A percentile compares a stretch with the other conserved stretches of the same genome.
Conservation (phyloP, 1,139 yeast genomes). For the Geotrichum aggregatum region DNA sequence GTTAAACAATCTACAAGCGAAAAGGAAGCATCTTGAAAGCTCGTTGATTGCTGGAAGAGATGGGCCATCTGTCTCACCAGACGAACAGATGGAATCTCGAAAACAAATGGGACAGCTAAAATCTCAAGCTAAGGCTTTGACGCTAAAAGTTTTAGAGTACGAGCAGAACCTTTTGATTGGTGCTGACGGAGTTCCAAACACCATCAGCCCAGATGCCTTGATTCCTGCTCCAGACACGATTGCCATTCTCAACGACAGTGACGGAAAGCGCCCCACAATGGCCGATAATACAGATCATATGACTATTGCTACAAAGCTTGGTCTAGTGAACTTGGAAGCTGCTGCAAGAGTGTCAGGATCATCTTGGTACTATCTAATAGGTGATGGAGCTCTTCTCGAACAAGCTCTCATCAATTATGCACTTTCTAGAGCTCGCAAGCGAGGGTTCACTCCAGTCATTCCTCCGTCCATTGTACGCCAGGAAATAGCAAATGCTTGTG, state of each 20-base stretch:
- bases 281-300: conserved; percentile 53
- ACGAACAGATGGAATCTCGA: conserved; percentile 1
- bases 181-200: conserved; percentile 53
- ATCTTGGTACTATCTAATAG: conserved; percentile 81
- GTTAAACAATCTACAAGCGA: conserved; percentile 17
- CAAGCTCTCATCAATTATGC: conserved; percentile 85
- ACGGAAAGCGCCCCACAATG: conserved; percentile 19
- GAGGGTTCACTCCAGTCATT: conserved; percentile 65
- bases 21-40: conserved; percentile 12
- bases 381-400: conserved; percentile 85
- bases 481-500: conserved; percentile 82
- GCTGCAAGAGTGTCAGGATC: conserved; percentile 79
- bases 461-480: conserved; percentile 86
- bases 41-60: neutral
- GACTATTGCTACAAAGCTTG: conserved; percentile 55
- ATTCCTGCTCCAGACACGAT: conserved; percentile 46
- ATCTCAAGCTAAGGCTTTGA: conserved; percentile 29
- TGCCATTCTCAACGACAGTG: conserved; percentile 27
- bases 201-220: conserved; percentile 46
- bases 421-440: conserved; percentile 55
- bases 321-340: conserved; percentile 61
- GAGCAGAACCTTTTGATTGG: conserved; percentile 31
- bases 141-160: conserved; percentile 38
- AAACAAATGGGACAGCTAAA: conserved; percentile 18
- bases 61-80: neutral